Evolutionary conservation across 345 rosid genomes (phyloP).

Genomic region (Brassica incana): DNA sequence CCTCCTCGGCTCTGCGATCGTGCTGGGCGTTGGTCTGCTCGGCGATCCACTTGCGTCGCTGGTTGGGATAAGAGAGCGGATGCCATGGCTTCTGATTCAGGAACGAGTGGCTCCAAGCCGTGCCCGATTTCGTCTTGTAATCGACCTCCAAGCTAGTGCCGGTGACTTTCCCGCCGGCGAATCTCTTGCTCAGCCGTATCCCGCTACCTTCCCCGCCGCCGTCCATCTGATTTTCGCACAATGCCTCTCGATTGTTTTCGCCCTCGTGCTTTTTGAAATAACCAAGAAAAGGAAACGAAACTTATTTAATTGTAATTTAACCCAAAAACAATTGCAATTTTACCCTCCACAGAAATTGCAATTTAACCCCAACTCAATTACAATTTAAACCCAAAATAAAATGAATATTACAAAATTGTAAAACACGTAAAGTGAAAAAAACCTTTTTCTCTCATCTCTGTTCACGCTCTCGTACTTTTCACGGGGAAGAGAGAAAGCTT

Average conservation of each 20-base stretch:
- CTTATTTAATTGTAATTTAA: neutral
- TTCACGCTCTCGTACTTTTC: too few relatives aligned
- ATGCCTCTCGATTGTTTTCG: neutral
- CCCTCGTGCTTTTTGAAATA: neutral
- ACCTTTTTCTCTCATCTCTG: too few relatives aligned
- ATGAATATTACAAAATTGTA: neutral
- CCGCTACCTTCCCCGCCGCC: conserved; percentile 84
- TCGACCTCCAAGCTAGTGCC: conserved; percentile 65
- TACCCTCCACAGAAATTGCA: neutral
- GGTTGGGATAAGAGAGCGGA: conserved; percentile 97
- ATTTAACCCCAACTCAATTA: neutral
- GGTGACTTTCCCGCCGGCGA: conserved; percentile 50
- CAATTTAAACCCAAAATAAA: neutral
- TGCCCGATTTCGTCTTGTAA: conserved; percentile 87
- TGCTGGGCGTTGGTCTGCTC: conserved; percentile 85
- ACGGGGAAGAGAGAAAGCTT: too few relatives aligned
- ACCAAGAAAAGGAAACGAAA: neutral
- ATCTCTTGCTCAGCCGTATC: conserved; percentile 74
- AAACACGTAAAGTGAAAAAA: neutral
- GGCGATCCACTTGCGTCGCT: conserved; percentile 99
- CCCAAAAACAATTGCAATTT: neutral
- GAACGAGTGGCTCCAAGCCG: conserved; percentile 97
- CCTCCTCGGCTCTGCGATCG: conserved; percentile 71
- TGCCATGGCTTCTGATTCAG: conserved; percentile 99
- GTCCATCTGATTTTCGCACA: conserved; percentile 49